A percentile compares a stretch with the other conserved stretches of the same genome.
Evolutionary conservation across 257 asterid genomes (phyloP).

Genomic region (Eustoma russellianum): DNA sequence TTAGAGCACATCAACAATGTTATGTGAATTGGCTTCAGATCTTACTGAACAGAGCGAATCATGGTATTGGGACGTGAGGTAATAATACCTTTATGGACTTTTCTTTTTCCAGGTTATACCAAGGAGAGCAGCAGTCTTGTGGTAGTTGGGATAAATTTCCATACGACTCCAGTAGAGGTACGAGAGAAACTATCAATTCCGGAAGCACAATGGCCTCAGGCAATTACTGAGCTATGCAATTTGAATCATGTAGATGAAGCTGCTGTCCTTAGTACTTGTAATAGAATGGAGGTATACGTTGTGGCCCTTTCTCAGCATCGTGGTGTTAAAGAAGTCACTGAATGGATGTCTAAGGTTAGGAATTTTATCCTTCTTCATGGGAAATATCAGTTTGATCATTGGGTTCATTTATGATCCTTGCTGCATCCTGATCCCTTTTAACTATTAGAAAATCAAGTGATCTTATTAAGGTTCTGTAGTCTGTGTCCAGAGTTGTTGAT

Average conservation of each 20-base stretch:
- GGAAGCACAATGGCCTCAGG: constrained; percentile 84
- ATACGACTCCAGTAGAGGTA: constrained; percentile 69
- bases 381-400: no score
- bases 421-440: background rate
- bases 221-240: constrained; percentile 61
- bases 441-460: no score
- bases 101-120: constrained; percentile 57
- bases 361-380: background rate
- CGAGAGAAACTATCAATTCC: constrained; percentile 88
- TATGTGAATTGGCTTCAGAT: no score
- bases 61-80: background rate
- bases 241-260: constrained; percentile 90
- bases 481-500: no score
- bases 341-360: constrained; percentile 97
- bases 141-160: constrained; percentile 76
- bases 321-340: constrained; percentile 88
- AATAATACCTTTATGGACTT: background rate
- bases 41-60: constrained; percentile 6
- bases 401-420: background rate
- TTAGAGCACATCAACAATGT: no score
- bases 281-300: constrained; percentile 80
- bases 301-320: constrained; percentile 76
- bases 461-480: no score
- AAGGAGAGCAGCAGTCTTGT: constrained; percentile 65
- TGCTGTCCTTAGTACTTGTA: constrained; percentile 91